Conservation (phyloP, 805 yeast species). For the Spencermartinsiella europaea region DNA sequence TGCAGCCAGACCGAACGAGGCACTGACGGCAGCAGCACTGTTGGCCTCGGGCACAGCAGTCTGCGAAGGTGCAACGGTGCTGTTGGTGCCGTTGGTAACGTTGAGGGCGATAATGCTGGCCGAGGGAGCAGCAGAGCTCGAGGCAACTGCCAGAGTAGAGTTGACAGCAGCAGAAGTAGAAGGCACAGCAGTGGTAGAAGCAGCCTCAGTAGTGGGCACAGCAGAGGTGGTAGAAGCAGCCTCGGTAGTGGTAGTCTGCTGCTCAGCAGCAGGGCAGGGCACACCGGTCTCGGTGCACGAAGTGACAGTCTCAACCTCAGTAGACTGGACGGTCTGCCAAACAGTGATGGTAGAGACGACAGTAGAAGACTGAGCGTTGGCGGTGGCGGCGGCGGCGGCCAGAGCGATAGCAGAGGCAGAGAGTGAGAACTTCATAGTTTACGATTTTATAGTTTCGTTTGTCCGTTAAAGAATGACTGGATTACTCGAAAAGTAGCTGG, state of each 20-base stretch:
- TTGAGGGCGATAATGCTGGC: slow-evolving; percentile 4
- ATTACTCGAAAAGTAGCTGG: too few species aligned
- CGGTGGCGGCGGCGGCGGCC: slow-evolving; percentile 18
- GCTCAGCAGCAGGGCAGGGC: slow-evolving; percentile 14
- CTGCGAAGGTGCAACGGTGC: slow-evolving; percentile 17
- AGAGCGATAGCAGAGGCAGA: slow-evolving; percentile 19
- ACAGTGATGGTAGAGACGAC: slow-evolving; percentile 11
- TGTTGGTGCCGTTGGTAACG: slow-evolving; percentile 17
- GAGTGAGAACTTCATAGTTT: slow-evolving; percentile 20
- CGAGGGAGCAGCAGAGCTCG: slow-evolving; percentile 4
- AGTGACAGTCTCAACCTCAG: slow-evolving; percentile 24
- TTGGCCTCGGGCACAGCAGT: slow-evolving; percentile 20
- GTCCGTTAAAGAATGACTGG: too few species aligned
- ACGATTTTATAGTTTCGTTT: slow-evolving; percentile 5
- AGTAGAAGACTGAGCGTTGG: slow-evolving; percentile 16
- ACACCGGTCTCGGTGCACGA: slow-evolving; percentile 26
- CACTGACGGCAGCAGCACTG: slow-evolving; percentile 19
- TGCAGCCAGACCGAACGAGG: slow-evolving; percentile 21
- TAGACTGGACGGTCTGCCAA: not conserved
- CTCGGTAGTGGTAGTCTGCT: slow-evolving; percentile 17
- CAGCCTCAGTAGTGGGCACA: slow-evolving; percentile 4
- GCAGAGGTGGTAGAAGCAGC: slow-evolving; percentile 9
- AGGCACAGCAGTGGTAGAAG: slow-evolving; percentile 3
- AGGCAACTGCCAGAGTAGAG: slow-evolving; percentile 1
- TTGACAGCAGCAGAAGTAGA: slow-evolving; percentile 8